These are phyloP conservation scores for Colletotrichum acutatum DNA, from an alignment of 2,329 filamentous ascomycete species.

Conservation along the genomic window DNA sequence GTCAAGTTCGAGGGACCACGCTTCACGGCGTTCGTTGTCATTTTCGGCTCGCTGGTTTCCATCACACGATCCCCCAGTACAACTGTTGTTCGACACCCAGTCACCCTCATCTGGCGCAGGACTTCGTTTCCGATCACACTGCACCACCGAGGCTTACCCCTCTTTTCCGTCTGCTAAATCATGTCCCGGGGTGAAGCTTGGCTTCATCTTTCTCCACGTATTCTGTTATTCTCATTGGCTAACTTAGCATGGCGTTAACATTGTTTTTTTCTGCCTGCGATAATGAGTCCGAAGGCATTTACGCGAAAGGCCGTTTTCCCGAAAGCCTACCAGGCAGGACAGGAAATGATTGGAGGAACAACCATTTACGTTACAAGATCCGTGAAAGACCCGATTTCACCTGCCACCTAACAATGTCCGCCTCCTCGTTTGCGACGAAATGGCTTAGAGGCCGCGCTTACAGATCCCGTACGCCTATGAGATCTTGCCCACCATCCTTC, in stretches of 20 bases:
- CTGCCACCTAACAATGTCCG: neutral
- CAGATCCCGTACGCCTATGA: neutral
- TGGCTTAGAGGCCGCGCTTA: neutral
- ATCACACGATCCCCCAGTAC: neutral
- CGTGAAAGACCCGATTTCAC: neutral
- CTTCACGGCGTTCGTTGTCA: neutral
- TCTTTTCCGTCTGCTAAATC: neutral
- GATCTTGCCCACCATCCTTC: neutral
- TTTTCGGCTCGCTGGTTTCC: neutral
- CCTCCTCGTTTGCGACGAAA: neutral
- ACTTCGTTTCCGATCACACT: neutral
- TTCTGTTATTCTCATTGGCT: neutral
- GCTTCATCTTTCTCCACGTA: neutral
- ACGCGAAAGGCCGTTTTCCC: neutral
- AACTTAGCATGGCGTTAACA: neutral
- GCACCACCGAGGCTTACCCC: neutral
- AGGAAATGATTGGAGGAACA: neutral
- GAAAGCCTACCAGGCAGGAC: neutral
- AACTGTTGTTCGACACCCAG: neutral
- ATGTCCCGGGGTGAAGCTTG: neutral
- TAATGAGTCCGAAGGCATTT: neutral
- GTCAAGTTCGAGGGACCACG: neutral
- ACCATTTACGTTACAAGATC: neutral
- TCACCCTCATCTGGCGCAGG: neutral
- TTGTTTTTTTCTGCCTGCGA: neutral